Evolutionary conservation across 2,329 filamentous ascomycete species (phyloP).

Genomic region (Phymatotrichopsis omnivora): DNA sequence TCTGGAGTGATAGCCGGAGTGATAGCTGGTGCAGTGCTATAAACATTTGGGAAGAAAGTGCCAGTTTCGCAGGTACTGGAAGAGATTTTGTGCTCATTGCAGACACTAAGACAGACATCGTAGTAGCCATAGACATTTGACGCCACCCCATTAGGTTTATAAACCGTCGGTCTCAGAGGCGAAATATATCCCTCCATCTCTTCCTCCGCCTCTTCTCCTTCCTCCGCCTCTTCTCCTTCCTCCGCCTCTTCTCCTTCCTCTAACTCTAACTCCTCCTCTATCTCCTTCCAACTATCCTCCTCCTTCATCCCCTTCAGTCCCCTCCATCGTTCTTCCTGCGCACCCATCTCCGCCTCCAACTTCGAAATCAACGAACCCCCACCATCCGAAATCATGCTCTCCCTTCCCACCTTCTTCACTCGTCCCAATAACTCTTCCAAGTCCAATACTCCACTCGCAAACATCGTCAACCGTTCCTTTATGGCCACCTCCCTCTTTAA

Average conservation of each 20-base stretch:
- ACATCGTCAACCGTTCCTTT: conserved; percentile 41
- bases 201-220: not conserved
- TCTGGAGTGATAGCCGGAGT: too few species aligned
- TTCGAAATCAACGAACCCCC: conserved; percentile 45
- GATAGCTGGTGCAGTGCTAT: too few species aligned
- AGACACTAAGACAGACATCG: too few species aligned
- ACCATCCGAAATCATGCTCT: conserved; percentile 32
- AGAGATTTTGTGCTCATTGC: too few species aligned
- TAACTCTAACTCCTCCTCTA: not conserved
- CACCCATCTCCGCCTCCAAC: conserved; percentile 52
- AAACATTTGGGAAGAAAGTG: too few species aligned
- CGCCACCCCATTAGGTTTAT: too few species aligned
- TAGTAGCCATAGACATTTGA: too few species aligned
- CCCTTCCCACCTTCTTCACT: too few species aligned
- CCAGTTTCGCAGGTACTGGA: too few species aligned
- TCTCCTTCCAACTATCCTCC: not conserved
- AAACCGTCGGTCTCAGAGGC: conserved; percentile 13
- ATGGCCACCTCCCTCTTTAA: conserved; percentile 35
- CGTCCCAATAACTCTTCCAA: too few species aligned
- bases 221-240: not conserved
- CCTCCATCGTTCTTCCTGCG: conserved; percentile 52
- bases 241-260: conserved; percentile 3
- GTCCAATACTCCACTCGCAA: conserved; percentile 4
- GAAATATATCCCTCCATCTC: conserved; percentile 1
- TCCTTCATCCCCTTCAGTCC: conserved; percentile 40